Conservation (phyloP, 2,329 filamentous ascomycete species). For the Phaeosphaeriaceae sp. region DNA sequence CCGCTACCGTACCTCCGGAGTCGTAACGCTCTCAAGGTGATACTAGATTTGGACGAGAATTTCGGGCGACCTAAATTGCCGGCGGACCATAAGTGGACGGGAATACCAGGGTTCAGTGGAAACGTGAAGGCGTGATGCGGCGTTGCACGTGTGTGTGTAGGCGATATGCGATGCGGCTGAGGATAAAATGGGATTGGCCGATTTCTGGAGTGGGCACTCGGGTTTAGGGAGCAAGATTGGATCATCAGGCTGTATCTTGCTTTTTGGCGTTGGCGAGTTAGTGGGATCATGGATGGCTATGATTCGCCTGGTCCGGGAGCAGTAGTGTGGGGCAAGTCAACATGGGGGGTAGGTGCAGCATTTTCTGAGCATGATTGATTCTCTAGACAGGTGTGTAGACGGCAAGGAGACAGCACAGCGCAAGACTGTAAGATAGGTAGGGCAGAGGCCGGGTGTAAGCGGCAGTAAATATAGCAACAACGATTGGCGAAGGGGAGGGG, state of each 20-base stretch:
- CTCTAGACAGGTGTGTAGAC: slow-evolving; percentile 13
- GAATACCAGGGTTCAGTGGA: slow-evolving; percentile 47
- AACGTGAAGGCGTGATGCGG: slow-evolving; percentile 33
- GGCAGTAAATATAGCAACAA: slow-evolving; percentile 3
- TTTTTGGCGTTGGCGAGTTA: slow-evolving; percentile 33
- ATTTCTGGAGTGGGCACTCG: slow-evolving; percentile 22
- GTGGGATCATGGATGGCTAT: slow-evolving; percentile 23
- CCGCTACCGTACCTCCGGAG: slow-evolving; percentile 73
- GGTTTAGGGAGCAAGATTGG: slow-evolving; percentile 27
- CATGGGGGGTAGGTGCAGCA: slow-evolving; percentile 13
- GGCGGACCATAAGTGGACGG: slow-evolving; percentile 42
- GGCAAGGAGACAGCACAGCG: slow-evolving; percentile 18
- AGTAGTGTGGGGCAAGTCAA: no score
- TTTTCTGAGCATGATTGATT: slow-evolving; percentile 3
- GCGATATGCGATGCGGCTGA: slow-evolving; percentile 20
- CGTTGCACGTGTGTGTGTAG: slow-evolving; percentile 16
- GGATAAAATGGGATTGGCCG: slow-evolving; percentile 42
- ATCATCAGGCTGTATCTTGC: slow-evolving; percentile 34
- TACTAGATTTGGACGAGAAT: slow-evolving; percentile 90
- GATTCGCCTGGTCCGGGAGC: slow-evolving; percentile 21
- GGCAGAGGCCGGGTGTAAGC: slow-evolving; percentile 9
- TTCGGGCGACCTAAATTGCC: slow-evolving; percentile 78
- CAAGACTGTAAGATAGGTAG: slow-evolving; percentile 38
- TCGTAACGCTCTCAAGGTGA: slow-evolving; percentile 92
- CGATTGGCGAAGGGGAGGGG: slow-evolving; percentile 4